These are phyloP conservation scores for Chlorella sp. DNA, from an alignment of 139 green algal genomes.

Conservation along the genomic window DNA sequence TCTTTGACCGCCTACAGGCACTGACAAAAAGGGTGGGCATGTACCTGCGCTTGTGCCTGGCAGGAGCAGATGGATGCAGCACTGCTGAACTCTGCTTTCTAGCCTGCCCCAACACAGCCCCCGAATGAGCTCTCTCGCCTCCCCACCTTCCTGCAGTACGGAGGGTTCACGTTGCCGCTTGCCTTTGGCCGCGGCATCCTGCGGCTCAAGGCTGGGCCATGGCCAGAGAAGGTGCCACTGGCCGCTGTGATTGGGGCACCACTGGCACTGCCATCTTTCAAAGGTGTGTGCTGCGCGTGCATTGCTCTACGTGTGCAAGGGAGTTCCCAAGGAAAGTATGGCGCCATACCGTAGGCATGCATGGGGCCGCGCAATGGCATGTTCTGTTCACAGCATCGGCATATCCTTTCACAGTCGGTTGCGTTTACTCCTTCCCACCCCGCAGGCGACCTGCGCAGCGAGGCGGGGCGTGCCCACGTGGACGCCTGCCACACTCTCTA, in stretches of 20 bases:
- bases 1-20: neutral
- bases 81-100: too few relatives aligned
- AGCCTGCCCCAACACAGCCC: too few relatives aligned
- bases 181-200: neutral
- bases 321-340: too few relatives aligned
- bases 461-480: neutral
- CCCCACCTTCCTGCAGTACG: neutral
- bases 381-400: too few relatives aligned
- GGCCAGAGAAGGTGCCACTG: neutral
- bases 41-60: too few relatives aligned
- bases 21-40: neutral
- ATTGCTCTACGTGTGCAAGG: too few relatives aligned
- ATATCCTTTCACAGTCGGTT: too few relatives aligned
- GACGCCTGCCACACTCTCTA: slow-evolving; percentile 2
- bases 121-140: too few relatives aligned
- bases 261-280: neutral
- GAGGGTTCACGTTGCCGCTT: slow-evolving; percentile 1
- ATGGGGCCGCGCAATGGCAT: too few relatives aligned
- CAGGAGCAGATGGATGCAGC: too few relatives aligned
- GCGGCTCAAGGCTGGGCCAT: neutral
- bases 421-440: neutral
- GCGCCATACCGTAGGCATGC: too few relatives aligned
- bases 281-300: too few relatives aligned
- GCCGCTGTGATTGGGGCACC: neutral
- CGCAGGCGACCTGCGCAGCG: slow-evolving; percentile 1